phyloP scores from a whole-genome alignment of 1,284 basidiomycete genomes.

The Amylostereum areolatum region DNA sequence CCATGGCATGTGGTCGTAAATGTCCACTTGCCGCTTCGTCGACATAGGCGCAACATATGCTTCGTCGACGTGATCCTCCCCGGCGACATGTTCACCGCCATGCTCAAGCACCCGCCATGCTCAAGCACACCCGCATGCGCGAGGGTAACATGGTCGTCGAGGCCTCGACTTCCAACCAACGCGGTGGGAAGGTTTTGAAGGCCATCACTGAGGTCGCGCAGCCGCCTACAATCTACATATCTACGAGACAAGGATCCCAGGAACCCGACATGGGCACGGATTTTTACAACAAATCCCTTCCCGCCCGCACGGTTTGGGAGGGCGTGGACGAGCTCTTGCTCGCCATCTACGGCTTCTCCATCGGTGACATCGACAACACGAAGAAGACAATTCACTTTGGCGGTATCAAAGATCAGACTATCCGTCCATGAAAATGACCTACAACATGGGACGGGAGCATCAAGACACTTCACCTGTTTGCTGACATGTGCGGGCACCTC shows the following conservation, averaged over 20 bases:
- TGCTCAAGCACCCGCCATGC: no score
- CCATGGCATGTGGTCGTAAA: constrained; percentile 96
- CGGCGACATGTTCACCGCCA: constrained; percentile 83
- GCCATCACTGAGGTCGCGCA: constrained; percentile 93
- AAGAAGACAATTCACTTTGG: constrained; percentile 99
- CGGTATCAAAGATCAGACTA: constrained; percentile 97
- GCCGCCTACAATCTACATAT: constrained; percentile 91
- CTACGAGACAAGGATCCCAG: constrained; percentile 98
- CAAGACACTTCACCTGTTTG: constrained; percentile 91
- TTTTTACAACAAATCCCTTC: constrained; percentile 87
- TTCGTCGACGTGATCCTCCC: constrained; percentile 99
- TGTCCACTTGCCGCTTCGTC: constrained; percentile 88
- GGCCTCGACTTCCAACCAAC: constrained; percentile 83
- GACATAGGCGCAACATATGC: constrained; percentile 89
- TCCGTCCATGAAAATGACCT: constrained; percentile 98
- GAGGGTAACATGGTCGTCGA: constrained; percentile 91
- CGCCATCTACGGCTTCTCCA: constrained; percentile 96
- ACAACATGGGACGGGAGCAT: constrained; percentile 91
- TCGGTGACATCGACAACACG: constrained; percentile 95
- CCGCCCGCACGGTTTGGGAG: constrained; percentile 96
- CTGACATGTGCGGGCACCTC: constrained; percentile 90
- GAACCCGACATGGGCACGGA: constrained; percentile 99
- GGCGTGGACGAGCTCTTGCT: constrained; percentile 91
- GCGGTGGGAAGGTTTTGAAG: constrained; percentile 87
- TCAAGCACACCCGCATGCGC: constrained; percentile 88